phyloP scores from a whole-genome alignment of 1,284 basidiomycete species.

The Moniliella sp. region DNA sequence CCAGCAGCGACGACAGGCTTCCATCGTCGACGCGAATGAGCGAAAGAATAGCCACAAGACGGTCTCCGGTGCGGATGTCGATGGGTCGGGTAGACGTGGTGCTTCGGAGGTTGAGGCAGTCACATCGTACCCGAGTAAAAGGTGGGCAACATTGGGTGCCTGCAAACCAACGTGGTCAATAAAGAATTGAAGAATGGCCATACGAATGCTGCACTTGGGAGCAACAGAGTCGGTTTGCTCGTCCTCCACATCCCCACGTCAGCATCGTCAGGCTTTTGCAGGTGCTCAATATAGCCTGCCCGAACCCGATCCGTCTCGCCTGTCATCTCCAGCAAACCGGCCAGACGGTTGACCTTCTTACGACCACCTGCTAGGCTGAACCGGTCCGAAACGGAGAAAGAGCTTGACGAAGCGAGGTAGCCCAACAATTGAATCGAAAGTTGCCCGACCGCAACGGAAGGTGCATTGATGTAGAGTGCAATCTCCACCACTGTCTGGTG shows the following conservation, averaged over 20 bases:
- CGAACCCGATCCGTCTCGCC: slow-evolving; percentile 66
- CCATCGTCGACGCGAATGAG: slow-evolving; percentile 45
- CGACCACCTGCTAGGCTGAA: slow-evolving; percentile 42
- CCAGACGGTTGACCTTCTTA: slow-evolving; percentile 42
- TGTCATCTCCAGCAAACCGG: slow-evolving; percentile 59
- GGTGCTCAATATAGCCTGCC: slow-evolving; percentile 51
- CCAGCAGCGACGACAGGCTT: neutral
- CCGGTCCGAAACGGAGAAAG: slow-evolving; percentile 40
- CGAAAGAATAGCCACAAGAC: too few relatives aligned
- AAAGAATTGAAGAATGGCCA: slow-evolving; percentile 58
- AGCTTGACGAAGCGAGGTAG: slow-evolving; percentile 42
- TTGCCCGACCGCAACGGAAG: slow-evolving; percentile 52
- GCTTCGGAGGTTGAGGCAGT: slow-evolving; percentile 29
- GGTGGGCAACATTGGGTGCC: slow-evolving; percentile 71
- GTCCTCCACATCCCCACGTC: too few relatives aligned
- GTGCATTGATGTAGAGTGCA: slow-evolving; percentile 57
- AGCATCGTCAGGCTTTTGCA: slow-evolving; percentile 39
- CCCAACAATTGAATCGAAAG: slow-evolving; percentile 59
- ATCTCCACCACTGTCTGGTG: slow-evolving; percentile 58
- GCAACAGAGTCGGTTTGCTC: too few relatives aligned
- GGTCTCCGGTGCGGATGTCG: too few relatives aligned
- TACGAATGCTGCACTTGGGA: slow-evolving; percentile 17
- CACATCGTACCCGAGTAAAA: slow-evolving; percentile 56
- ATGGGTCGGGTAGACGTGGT: slow-evolving; percentile 39
- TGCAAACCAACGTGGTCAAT: slow-evolving; percentile 52